These are phyloP conservation scores for Coniella vitis DNA, from an alignment of 2,329 filamentous ascomycete species.

Conservation along the genomic window DNA sequence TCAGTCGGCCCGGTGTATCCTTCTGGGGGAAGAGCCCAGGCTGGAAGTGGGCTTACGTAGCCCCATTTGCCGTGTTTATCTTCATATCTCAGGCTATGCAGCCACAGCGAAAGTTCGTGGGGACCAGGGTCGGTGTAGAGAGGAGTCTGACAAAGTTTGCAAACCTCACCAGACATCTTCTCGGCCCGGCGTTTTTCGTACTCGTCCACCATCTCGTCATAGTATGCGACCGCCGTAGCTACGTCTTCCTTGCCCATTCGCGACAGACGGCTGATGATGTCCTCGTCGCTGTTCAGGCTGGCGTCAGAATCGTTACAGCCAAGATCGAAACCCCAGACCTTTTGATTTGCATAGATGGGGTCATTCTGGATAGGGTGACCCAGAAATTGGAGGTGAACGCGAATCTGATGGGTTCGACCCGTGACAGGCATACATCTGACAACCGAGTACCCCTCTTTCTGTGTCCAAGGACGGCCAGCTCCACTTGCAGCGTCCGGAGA, in stretches of 20 bases:
- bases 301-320: slow-evolving; percentile 62
- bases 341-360: slow-evolving; percentile 92
- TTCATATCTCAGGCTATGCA: slow-evolving; percentile 87
- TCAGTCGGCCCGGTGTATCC: slow-evolving; percentile 66
- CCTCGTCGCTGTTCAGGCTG: slow-evolving; percentile 69
- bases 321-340: slow-evolving; percentile 79
- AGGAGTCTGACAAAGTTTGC: slow-evolving; percentile 75
- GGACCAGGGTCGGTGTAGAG: slow-evolving; percentile 87
- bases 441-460: slow-evolving; percentile 80
- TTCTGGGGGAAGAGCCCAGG: slow-evolving; percentile 77
- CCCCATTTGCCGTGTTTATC: slow-evolving; percentile 78
- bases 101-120: slow-evolving; percentile 87
- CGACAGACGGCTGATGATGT: slow-evolving; percentile 77
- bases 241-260: slow-evolving; percentile 93
- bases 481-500: slow-evolving; percentile 14
- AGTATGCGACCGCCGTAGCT: slow-evolving; percentile 84
- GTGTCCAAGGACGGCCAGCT: slow-evolving; percentile 34
- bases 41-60: slow-evolving; percentile 76
- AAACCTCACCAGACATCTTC: slow-evolving; percentile 81
- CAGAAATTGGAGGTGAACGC: slow-evolving; percentile 89
- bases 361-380: slow-evolving; percentile 96
- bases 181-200: slow-evolving; percentile 90
- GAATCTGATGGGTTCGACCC: slow-evolving; percentile 87
- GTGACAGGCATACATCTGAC: slow-evolving; percentile 91
- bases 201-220: slow-evolving; percentile 85